Conservation (phyloP, 495 filamentous ascomycete species). For the Aspergillus steynii region DNA sequence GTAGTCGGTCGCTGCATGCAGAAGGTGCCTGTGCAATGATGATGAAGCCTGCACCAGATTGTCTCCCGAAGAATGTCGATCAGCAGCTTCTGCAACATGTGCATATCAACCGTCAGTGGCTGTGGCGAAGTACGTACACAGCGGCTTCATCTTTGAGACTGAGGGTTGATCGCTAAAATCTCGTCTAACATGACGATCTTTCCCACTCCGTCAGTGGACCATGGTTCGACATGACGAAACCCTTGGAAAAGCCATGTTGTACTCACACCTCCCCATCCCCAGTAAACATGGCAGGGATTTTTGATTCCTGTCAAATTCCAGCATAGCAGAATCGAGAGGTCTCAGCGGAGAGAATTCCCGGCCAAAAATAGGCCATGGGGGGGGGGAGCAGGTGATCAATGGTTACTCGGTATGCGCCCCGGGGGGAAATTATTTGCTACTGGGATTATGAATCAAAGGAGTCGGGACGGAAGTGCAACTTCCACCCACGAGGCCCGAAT, state of each 20-base stretch:
- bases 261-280: background rate
- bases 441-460: too few relatives aligned
- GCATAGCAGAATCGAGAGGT: background rate
- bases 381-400: too few relatives aligned
- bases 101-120: background rate
- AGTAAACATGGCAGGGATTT: background rate
- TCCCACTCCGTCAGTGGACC: constrained; percentile 12
- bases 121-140: constrained; percentile 11
- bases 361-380: background rate
- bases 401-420: too few relatives aligned
- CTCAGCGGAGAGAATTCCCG: background rate
- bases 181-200: constrained; percentile 11
- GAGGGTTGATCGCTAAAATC: background rate
- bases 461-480: too few relatives aligned
- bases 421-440: too few relatives aligned
- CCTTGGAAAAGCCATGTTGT: background rate
- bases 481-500: too few relatives aligned
- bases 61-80: background rate
- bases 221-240: constrained; percentile 6
- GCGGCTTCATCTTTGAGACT: background rate
- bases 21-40: background rate
- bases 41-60: background rate
- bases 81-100: background rate
- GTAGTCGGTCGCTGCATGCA: background rate
- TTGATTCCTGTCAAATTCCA: background rate